These are phyloP conservation scores for Apophysomyces elegans DNA, from an alignment of 371 early-diverging fungal genomes.

Conservation along the genomic window DNA sequence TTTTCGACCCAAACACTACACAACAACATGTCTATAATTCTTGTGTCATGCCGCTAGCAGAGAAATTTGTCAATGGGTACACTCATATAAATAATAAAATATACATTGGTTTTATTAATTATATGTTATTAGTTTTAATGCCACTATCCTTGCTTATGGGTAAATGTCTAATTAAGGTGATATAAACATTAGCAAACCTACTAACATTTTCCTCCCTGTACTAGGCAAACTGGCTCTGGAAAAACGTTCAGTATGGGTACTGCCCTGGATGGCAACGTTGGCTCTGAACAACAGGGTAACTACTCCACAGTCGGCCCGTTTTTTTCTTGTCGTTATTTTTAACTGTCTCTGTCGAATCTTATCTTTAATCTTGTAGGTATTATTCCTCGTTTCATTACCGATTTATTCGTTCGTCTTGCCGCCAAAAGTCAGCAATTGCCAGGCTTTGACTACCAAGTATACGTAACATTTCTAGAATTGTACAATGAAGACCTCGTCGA, in stretches of 20 bases:
- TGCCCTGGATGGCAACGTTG: constrained; percentile 26
- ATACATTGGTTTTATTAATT: background rate
- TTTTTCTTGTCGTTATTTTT: background rate
- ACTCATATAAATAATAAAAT: background rate
- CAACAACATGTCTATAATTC: constrained; percentile 76
- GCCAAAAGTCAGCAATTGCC: constrained; percentile 36
- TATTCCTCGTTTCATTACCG: constrained; percentile 83
- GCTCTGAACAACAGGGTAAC: constrained; percentile 26
- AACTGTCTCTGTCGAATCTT: background rate
- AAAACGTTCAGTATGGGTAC: constrained; percentile 44
- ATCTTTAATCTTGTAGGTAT: constrained; percentile 59
- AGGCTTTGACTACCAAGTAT: constrained; percentile 62
- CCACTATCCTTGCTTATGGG: constrained; percentile 34
- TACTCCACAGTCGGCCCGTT: background rate
- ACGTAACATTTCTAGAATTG: constrained; percentile 88
- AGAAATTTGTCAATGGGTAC: constrained; percentile 90
- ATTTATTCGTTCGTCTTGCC: constrained; percentile 53
- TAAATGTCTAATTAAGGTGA: constrained; percentile 8
- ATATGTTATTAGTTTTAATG: constrained; percentile 27
- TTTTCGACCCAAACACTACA: constrained; percentile 70
- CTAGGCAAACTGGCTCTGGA: constrained; percentile 37
- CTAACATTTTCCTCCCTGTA: background rate
- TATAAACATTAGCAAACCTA: background rate
- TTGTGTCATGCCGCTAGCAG: constrained; percentile 74
- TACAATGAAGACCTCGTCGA: constrained; percentile 98